These are phyloP conservation scores for Hypoxylon fragiforme DNA, from an alignment of 495 filamentous ascomycete genomes.

Conservation along the genomic window DNA sequence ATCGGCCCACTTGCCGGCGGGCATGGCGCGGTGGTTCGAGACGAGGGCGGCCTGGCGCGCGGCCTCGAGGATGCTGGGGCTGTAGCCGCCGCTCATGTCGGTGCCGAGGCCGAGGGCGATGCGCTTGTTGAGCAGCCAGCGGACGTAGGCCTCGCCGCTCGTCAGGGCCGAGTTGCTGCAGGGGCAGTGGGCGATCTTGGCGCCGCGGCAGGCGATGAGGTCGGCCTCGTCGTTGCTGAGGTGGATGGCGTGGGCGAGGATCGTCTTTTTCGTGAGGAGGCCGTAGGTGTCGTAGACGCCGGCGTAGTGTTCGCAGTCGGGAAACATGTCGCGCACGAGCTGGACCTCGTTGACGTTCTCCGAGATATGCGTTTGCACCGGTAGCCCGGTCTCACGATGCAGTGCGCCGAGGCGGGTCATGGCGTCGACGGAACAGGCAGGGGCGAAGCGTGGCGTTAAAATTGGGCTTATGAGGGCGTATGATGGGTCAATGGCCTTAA, in stretches of 20 bases:
- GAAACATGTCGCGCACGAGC: conserved; percentile 73
- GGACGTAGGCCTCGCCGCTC: conserved; percentile 71
- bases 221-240: conserved; percentile 63
- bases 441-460: conserved; percentile 89
- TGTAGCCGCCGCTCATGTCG: conserved; percentile 87
- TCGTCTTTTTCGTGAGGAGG: conserved; percentile 70
- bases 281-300: conserved; percentile 74
- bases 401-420: conserved; percentile 66
- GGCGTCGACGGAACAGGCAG: conserved; percentile 64
- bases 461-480: conserved; percentile 69
- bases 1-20: conserved; percentile 32
- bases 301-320: conserved; percentile 64
- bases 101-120: conserved; percentile 84
- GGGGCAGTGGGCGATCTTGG: conserved; percentile 83
- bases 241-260: conserved; percentile 87
- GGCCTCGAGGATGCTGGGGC: conserved; percentile 74
- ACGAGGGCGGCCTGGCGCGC: conserved; percentile 77
- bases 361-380: conserved; percentile 88
- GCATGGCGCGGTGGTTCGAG: conserved; percentile 65
- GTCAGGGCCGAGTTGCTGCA: conserved; percentile 79
- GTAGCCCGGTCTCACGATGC: conserved; percentile 59
- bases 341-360: conserved; percentile 77
- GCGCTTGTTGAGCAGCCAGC: conserved; percentile 71
- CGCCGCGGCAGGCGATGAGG: conserved; percentile 60
- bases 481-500: conserved; percentile 65